Evolutionary conservation across 2,329 filamentous ascomycete genomes (phyloP), one percentile per base, ranked within the genome.

Genomic region (Nemania diffusa): DNA sequence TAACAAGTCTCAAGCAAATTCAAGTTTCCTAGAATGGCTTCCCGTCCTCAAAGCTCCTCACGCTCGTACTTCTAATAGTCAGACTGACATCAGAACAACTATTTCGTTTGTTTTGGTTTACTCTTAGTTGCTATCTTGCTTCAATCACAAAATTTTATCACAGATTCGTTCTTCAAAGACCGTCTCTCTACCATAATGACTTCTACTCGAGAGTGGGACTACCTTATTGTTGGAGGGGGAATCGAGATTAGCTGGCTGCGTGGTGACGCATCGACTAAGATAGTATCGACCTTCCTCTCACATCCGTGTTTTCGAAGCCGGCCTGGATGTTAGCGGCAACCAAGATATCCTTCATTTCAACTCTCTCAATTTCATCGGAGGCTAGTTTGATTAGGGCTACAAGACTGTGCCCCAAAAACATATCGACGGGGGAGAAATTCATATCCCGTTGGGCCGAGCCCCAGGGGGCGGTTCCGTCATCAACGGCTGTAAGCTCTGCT

Each of bases 381-480:
- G 70, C 2, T 42, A 73, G 37, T 73, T 69, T 40, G 69, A 74
- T 17, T 74, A 70, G 70, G 55, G 50, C 0, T 71, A 73, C 51
- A 70, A 71, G 53, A 68, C 67, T 13, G 68, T 57, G 7, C 68
- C 69, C 2, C 73, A 74, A 46, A 67, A 48, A n/a, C 27, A 65
- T 26, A 61, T 52, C 13, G 57, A 69, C 22, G 70, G 70, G 13
- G 64, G 70, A 26, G 37, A 66, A 32, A 57, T 74, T 17, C 42
- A 70, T 37, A 50, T 73, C 20, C 62, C 69, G 4, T 42, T 69
- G 4, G 71, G 70, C 3, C 57, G 63, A 26, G 73, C 71, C 8
- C 56, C 73, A 1, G 73, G 73, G 3, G 71, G 73, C 17, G 70
- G 73, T 29, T 69, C 71, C 5, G 70, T 71, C 1, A 69, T 74